Evolutionary conservation across 2,329 filamentous ascomycete genomes (phyloP).

Genomic region (Penicillium sp.): DNA sequence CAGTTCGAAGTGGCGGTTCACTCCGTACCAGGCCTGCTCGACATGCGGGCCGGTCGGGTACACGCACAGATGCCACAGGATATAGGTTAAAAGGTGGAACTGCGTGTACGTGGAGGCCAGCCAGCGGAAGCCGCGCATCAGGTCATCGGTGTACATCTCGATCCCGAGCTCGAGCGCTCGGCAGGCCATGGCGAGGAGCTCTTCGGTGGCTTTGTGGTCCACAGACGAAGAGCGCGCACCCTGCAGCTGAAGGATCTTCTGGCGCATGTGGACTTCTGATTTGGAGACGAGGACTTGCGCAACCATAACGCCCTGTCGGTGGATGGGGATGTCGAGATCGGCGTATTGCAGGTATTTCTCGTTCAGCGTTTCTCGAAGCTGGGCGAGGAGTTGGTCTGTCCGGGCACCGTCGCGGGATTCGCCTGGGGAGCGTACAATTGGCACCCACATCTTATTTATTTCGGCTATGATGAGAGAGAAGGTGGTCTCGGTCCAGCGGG

Average conservation of each 20-base stretch:
- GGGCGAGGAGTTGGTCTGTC: constrained; percentile 40
- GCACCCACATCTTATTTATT: constrained; percentile 46
- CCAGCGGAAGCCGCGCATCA: constrained; percentile 42
- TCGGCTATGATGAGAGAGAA: constrained; percentile 56
- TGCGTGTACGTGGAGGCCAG: constrained; percentile 42
- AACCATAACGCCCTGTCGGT: constrained; percentile 33
- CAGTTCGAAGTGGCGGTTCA: constrained; percentile 17
- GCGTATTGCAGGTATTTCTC: constrained; percentile 51
- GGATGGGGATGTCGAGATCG: constrained; percentile 53
- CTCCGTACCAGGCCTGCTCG: constrained; percentile 34
- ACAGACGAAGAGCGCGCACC: constrained; percentile 9
- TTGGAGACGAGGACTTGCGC: constrained; percentile 35
- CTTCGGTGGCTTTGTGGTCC: constrained; percentile 25
- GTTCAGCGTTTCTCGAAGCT: constrained; percentile 48
- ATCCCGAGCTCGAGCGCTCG: constrained; percentile 35
- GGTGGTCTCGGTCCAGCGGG: constrained; percentile 58
- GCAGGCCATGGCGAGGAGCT: constrained; percentile 36
- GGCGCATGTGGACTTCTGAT: constrained; percentile 35
- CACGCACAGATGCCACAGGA: constrained; percentile 47
- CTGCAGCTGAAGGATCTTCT: constrained; percentile 22
- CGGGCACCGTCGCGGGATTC: neutral
- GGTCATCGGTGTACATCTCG: constrained; percentile 35
- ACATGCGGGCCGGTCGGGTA: constrained; percentile 32
- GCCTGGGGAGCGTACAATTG: constrained; percentile 1
- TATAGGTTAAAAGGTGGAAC: constrained; percentile 46